Percentiles rank a stretch among this genome's conserved stretches.
phyloP scores from a whole-genome alignment of 192 early-diverging fungal genomes.

The Gonapodya prolifera region DNA sequence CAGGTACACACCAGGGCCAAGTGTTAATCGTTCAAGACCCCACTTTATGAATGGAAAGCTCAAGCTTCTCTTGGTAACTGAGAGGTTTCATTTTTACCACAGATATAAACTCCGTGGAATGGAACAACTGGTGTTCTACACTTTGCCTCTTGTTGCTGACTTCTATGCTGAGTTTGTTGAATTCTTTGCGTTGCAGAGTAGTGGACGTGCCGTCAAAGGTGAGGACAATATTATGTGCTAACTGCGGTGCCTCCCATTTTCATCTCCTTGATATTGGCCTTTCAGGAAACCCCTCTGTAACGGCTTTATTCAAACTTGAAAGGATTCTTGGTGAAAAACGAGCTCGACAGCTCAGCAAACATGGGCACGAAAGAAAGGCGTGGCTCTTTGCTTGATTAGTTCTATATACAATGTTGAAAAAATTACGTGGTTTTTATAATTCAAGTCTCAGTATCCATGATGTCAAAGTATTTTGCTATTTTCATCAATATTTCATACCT shows the following conservation, averaged over 20 bases:
- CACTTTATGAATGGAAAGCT: slow-evolving; percentile 70
- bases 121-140: slow-evolving; percentile 79
- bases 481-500: too few relatives aligned
- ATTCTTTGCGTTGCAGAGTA: slow-evolving; percentile 37
- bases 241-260: background rate
- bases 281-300: slow-evolving; percentile 35
- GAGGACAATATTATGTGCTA: background rate
- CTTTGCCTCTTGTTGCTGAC: slow-evolving; percentile 66
- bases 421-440: too few relatives aligned
- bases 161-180: slow-evolving; percentile 90
- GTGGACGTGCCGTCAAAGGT: background rate
- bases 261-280: background rate
- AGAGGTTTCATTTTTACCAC: slow-evolving; percentile 94
- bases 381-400: too few relatives aligned
- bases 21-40: slow-evolving; percentile 63
- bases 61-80: slow-evolving; percentile 71
- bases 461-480: too few relatives aligned
- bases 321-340: slow-evolving; percentile 72
- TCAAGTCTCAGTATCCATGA: too few relatives aligned
- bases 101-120: slow-evolving; percentile 73
- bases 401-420: too few relatives aligned
- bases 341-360: too few relatives aligned
- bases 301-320: slow-evolving; percentile 67
- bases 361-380: too few relatives aligned
- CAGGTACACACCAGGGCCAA: slow-evolving; percentile 64